Base-by-base conservation (phyloP, 441 rosid species). In the Adansonia rubrostipa region DNA sequence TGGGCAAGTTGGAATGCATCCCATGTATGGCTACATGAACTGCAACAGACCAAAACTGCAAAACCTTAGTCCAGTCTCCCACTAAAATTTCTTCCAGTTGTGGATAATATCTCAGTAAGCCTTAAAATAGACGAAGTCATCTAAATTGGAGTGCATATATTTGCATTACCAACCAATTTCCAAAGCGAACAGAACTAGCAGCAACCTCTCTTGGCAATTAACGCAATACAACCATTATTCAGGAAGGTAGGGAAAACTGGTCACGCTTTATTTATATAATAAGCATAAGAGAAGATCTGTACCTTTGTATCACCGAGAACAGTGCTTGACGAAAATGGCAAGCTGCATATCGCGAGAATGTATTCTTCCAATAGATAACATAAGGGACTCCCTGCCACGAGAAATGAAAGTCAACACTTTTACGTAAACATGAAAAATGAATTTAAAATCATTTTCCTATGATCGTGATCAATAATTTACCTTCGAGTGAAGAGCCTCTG, bases 1-100 rank as follows among this genome's bases (percentile, higher is more conserved):
- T 86, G 82, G 24, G 98, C 98, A 78, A 92, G 85, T 74, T 92
- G 95, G 86, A 96, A 94, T 10, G 93, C 98, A 86, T 96, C 99
- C 89, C 92, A 93, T 51, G 91, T 88, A 79, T 96, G 90, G 86
- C 98, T 86, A 85, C 92, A 88, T 47, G 98, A 94, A 88, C 99
- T 96, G 93, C 86, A 84, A 82, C 13, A 56, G 65, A 81, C 14
- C 68, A 84, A 62, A 50, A 57, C 57, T 13, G 64, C 20, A 77
- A 44, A 79, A 45, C 28, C 54, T 77, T 60, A 78, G 70, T 44
- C 28, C 68, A 4, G 33, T 60, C 51, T 77, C 56, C 54, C 36
- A 58, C 33, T 10, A 62, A 70, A 72, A 40, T 79, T 33, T 36
- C 53, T 11, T 60, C 57, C 60, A 71, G 28, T 5, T 71, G 36